Conservation (phyloP, 2,329 filamentous ascomycete genomes). For the Colletotrichum endophyticum region DNA sequence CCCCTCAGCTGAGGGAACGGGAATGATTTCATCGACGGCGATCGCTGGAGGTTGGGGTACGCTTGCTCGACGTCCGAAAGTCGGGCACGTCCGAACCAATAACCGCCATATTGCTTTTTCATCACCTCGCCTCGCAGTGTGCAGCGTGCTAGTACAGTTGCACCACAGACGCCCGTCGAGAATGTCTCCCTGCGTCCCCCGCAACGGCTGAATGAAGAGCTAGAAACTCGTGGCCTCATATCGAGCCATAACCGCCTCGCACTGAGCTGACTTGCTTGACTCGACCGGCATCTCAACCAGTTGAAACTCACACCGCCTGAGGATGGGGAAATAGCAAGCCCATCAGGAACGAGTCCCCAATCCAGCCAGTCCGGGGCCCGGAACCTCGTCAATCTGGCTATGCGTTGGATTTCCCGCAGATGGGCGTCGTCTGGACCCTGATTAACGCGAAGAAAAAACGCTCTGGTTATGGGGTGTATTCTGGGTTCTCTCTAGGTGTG, state of each 20-base stretch:
- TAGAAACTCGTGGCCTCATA: not conserved
- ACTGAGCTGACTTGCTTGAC: not conserved
- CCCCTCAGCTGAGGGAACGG: not conserved
- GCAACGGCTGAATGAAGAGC: not conserved
- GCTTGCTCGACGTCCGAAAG: not conserved
- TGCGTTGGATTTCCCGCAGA: slow-evolving; percentile 1
- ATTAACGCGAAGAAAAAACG: too few species aligned
- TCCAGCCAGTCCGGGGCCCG: not conserved
- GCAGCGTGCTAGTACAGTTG: not conserved
- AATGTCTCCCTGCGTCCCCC: slow-evolving; percentile 12
- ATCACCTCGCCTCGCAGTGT: not conserved
- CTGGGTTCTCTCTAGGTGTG: too few species aligned
- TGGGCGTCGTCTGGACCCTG: too few species aligned
- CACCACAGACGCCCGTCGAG: not conserved
- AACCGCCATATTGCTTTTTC: not conserved
- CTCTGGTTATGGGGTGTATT: too few species aligned
- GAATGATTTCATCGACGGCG: slow-evolving; percentile 2
- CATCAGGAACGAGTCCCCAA: not conserved
- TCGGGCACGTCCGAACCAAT: not conserved
- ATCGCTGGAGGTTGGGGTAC: not conserved
- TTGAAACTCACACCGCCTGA: slow-evolving; percentile 6
- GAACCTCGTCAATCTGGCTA: slow-evolving; percentile 1
- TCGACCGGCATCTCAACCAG: not conserved
- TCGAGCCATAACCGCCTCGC: not conserved
- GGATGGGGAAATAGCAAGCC: slow-evolving; percentile 1